phyloP scores from a whole-genome alignment of 805 yeast genomes.

The Tetrapisispora namnaoensis region DNA sequence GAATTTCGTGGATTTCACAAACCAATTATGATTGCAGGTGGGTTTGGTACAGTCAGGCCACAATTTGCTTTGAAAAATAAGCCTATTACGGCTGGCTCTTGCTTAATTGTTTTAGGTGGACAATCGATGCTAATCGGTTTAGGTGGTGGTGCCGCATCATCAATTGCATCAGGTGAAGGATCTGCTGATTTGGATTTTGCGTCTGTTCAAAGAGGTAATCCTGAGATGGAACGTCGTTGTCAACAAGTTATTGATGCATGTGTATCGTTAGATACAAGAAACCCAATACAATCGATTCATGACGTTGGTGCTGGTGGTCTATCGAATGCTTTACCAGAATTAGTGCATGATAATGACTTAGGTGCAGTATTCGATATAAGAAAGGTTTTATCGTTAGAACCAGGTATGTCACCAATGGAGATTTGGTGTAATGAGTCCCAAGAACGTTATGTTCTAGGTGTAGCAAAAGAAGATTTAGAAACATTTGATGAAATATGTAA shows the following conservation, averaged over 20 bases:
- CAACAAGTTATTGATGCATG: slow-evolving; percentile 97
- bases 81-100: slow-evolving; percentile 84
- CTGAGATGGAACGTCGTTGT: slow-evolving; percentile 98
- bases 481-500: slow-evolving; percentile 70
- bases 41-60: slow-evolving; percentile 94
- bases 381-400: slow-evolving; percentile 81
- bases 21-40: slow-evolving; percentile 99
- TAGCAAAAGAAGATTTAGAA: slow-evolving; percentile 65
- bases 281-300: slow-evolving; percentile 90
- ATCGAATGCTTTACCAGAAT: slow-evolving; percentile 93
- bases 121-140: slow-evolving; percentile 96
- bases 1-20: slow-evolving; percentile 95
- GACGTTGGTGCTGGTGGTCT: slow-evolving; percentile 99
- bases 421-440: slow-evolving; percentile 99
- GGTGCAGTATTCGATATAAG: slow-evolving; percentile 92
- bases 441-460: slow-evolving; percentile 94
- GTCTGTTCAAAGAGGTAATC: slow-evolving; percentile 98
- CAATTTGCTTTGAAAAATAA: slow-evolving; percentile 80
- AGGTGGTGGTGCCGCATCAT: slow-evolving; percentile 99
- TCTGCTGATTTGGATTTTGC: slow-evolving; percentile 96
- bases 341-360: slow-evolving; percentile 91
- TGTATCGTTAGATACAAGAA: slow-evolving; percentile 61
- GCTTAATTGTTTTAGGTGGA: slow-evolving; percentile 91
- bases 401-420: slow-evolving; percentile 99
- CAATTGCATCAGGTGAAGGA: slow-evolving; percentile 92